A percentile compares a stretch with the other conserved stretches of the same genome.
phyloP scores from a whole-genome alignment of 805 yeast genomes.

The Lachancea meyersii region DNA sequence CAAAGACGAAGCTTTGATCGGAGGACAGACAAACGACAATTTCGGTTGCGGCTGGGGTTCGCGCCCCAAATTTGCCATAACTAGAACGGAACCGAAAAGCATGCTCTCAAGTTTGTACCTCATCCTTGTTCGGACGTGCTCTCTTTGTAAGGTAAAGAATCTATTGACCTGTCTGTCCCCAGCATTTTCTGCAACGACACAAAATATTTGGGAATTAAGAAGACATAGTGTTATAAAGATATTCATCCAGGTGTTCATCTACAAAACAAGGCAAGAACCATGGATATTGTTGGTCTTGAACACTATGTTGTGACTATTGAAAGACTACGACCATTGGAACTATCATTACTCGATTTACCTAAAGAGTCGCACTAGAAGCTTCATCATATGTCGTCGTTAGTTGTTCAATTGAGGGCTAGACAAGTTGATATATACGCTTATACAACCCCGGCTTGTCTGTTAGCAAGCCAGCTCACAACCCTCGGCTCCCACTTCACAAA shows the following conservation, averaged over 20 bases:
- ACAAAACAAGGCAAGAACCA: too few species aligned
- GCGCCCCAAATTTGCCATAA: background rate
- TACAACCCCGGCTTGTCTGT: background rate
- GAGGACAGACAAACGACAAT: conserved; percentile 8
- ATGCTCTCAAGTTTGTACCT: background rate
- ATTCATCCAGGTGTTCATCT: too few species aligned
- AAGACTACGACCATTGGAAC: too few species aligned
- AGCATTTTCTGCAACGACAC: background rate
- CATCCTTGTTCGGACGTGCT: background rate
- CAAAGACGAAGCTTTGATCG: conserved; percentile 4
- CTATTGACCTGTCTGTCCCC: too few species aligned
- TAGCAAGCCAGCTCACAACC: too few species aligned
- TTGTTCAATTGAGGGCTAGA: too few species aligned
- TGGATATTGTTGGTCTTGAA: too few species aligned
- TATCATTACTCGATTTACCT: too few species aligned
- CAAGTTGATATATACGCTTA: background rate
- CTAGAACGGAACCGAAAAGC: background rate
- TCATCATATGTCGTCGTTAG: too few species aligned
- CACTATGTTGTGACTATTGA: too few species aligned
- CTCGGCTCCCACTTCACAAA: conserved; percentile 14
- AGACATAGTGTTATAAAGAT: too few species aligned
- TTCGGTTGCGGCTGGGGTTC: background rate
- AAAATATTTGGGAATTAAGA: background rate
- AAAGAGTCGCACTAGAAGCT: too few species aligned
- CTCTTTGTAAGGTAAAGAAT: background rate